phyloP scores from a whole-genome alignment of 2,329 filamentous ascomycete species.

The Chrysoporthe austroafricana region DNA sequence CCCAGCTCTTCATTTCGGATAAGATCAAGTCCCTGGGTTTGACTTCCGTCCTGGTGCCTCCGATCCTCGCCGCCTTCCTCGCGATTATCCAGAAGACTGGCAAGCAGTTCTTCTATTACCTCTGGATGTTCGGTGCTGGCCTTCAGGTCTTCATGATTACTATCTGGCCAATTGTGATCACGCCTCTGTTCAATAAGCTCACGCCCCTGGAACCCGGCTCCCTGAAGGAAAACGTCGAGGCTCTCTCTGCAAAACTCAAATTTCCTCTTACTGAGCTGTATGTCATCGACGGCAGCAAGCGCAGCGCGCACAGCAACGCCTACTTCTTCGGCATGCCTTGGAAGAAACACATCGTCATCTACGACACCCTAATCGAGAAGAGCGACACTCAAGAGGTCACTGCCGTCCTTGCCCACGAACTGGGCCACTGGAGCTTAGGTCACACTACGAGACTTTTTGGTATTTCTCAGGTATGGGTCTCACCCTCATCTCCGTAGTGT shows the following conservation, averaged over 20 bases:
- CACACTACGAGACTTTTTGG: slow-evolving; percentile 91
- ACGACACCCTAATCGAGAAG: slow-evolving; percentile 97
- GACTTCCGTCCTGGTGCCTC: slow-evolving; percentile 77
- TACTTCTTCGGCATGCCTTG: slow-evolving; percentile 98
- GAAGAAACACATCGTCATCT: slow-evolving; percentile 99
- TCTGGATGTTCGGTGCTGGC: slow-evolving; percentile 89
- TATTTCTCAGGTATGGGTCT: slow-evolving; percentile 72
- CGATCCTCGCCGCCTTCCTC: slow-evolving; percentile 89
- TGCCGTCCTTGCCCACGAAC: slow-evolving; percentile 91
- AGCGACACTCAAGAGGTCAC: slow-evolving; percentile 90
- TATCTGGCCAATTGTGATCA: slow-evolving; percentile 91
- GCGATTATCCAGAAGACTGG: slow-evolving; percentile 94
- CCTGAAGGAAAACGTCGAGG: slow-evolving; percentile 87
- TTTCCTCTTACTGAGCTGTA: slow-evolving; percentile 93
- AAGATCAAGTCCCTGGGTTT: slow-evolving; percentile 90
- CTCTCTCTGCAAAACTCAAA: slow-evolving; percentile 77
- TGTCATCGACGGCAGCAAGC: slow-evolving; percentile 91
- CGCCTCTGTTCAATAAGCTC: slow-evolving; percentile 97
- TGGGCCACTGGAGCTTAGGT: slow-evolving; percentile 95
- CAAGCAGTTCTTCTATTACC: slow-evolving; percentile 94
- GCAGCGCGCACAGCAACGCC: slow-evolving; percentile 85
- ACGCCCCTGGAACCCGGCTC: slow-evolving; percentile 86
- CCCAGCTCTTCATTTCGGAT: slow-evolving; percentile 84
- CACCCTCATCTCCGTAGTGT: not conserved
- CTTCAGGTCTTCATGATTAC: slow-evolving; percentile 95